These are phyloP conservation scores for Wickerhamomyces kurtzmanii DNA, from an alignment of 805 yeast genomes.

Conservation along the genomic window DNA sequence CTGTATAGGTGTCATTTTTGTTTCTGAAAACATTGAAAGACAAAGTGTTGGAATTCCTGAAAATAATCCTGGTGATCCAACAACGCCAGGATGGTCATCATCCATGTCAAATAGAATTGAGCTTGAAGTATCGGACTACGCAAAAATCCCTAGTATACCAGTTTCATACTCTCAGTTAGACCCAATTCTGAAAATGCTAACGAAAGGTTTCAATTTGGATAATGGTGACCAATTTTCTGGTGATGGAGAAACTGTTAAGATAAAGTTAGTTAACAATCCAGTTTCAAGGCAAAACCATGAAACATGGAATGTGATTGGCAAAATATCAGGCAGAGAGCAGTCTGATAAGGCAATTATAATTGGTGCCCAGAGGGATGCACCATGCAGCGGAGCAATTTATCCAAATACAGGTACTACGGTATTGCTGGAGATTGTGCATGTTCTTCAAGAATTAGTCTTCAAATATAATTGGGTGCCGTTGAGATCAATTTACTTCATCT, in stretches of 20 bases:
- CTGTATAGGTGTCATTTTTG: slow-evolving; percentile 60
- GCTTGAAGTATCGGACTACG: slow-evolving; percentile 35
- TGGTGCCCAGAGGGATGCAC: slow-evolving; percentile 77
- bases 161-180: no score
- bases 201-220: slow-evolving; percentile 9
- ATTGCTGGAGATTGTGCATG: slow-evolving; percentile 58
- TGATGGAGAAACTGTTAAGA: slow-evolving; percentile 13
- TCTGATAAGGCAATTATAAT: slow-evolving; percentile 60
- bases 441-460: slow-evolving; percentile 54
- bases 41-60: slow-evolving; percentile 49
- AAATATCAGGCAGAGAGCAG: slow-evolving; percentile 75
- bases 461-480: slow-evolving; percentile 74
- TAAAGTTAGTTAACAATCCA: slow-evolving; percentile 12
- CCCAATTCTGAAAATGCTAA: no score
- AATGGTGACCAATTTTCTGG: slow-evolving; percentile 8
- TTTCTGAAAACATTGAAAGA: slow-evolving; percentile 35
- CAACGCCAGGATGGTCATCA: slow-evolving; percentile 69
- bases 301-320: slow-evolving; percentile 72
- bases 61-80: slow-evolving; percentile 64
- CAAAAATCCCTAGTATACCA: slow-evolving; percentile 59
- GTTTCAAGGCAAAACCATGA: slow-evolving; percentile 37
- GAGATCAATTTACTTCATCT: slow-evolving; percentile 71
- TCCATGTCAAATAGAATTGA: slow-evolving; percentile 27
- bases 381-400: slow-evolving; percentile 63
- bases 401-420: slow-evolving; percentile 71